Evolutionary conservation across 2,329 filamentous ascomycete species (phyloP).

Genomic region (Tolypocladium pustulatum): DNA sequence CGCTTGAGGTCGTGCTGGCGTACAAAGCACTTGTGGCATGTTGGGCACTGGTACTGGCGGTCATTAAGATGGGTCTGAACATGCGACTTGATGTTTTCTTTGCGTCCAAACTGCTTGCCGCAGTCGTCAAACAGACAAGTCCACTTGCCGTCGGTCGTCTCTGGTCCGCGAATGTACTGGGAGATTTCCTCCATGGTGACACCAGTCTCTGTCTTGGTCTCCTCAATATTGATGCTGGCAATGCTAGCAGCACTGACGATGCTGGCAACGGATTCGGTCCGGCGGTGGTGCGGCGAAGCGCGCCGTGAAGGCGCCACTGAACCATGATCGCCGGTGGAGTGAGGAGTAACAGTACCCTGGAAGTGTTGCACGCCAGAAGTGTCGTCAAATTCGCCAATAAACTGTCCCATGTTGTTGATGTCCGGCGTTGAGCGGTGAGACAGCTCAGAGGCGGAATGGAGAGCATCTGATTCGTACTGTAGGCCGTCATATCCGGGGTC

Average conservation of each 20-base stretch:
- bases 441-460: conserved; percentile 32
- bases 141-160: conserved; percentile 67
- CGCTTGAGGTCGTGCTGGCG: conserved; percentile 95
- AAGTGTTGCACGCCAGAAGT: conserved; percentile 28
- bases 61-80: conserved; percentile 97
- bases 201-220: conserved; percentile 65
- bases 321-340: conserved; percentile 8
- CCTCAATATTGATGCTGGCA: conserved; percentile 52
- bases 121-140: conserved; percentile 68
- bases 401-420: conserved; percentile 33
- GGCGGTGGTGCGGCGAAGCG: conserved; percentile 30
- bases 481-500: conserved; percentile 21
- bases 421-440: conserved; percentile 45
- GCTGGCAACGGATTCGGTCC: conserved; percentile 50
- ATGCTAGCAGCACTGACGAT: conserved; percentile 49
- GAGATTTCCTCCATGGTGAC: conserved; percentile 79
- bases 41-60: conserved; percentile 86
- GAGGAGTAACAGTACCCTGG: not conserved
- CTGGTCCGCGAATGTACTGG: conserved; percentile 62
- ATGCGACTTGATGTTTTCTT: conserved; percentile 98
- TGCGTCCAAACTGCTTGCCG: conserved; percentile 84
- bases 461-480: conserved; percentile 17
- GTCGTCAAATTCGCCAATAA: conserved; percentile 31
- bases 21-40: conserved; percentile 92
- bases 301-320: conserved; percentile 11